These are phyloP conservation scores for Colletotrichum ledebouriae DNA, from an alignment of 2,329 filamentous ascomycete species.

Conservation along the genomic window DNA sequence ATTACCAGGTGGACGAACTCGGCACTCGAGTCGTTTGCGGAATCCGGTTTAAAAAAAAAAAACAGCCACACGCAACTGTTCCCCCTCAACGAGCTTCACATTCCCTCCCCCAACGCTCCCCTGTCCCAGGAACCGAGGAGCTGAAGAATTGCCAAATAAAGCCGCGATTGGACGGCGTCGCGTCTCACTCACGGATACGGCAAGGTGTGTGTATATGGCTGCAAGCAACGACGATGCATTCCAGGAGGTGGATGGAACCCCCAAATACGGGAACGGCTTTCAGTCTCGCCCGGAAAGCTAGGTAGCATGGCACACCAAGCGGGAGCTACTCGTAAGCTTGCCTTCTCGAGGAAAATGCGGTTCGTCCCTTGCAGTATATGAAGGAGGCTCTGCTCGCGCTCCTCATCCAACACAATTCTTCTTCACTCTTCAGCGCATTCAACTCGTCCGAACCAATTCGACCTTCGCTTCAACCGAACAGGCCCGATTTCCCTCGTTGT, in stretches of 20 bases:
- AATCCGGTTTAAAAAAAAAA: slow-evolving; percentile 13
- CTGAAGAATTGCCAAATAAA: background rate
- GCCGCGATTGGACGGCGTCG: background rate
- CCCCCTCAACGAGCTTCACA: slow-evolving; percentile 5
- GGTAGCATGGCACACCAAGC: background rate
- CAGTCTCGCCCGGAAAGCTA: slow-evolving; percentile 13
- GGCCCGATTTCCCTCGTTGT: slow-evolving; percentile 2
- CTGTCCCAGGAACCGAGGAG: slow-evolving; percentile 4
- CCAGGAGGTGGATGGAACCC: slow-evolving; percentile 4
- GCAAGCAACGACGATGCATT: slow-evolving; percentile 35
- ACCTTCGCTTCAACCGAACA: slow-evolving; percentile 26
- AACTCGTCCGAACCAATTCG: slow-evolving; percentile 16
- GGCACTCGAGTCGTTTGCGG: slow-evolving; percentile 18
- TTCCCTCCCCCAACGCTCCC: background rate
- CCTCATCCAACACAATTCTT: background rate
- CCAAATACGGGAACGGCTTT: slow-evolving; percentile 23
- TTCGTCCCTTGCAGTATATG: slow-evolving; percentile 22
- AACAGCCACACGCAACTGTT: slow-evolving; percentile 14
- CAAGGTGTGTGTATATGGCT: slow-evolving; percentile 11
- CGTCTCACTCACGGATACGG: slow-evolving; percentile 33
- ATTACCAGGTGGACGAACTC: slow-evolving; percentile 11
- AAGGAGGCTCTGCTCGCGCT: background rate
- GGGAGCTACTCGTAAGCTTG: background rate
- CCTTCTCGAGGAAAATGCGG: background rate
- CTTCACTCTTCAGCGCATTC: slow-evolving; percentile 14